Evolutionary conservation across 148 eudicot species (phyloP).

Genomic region (Selenicereus undatus): DNA sequence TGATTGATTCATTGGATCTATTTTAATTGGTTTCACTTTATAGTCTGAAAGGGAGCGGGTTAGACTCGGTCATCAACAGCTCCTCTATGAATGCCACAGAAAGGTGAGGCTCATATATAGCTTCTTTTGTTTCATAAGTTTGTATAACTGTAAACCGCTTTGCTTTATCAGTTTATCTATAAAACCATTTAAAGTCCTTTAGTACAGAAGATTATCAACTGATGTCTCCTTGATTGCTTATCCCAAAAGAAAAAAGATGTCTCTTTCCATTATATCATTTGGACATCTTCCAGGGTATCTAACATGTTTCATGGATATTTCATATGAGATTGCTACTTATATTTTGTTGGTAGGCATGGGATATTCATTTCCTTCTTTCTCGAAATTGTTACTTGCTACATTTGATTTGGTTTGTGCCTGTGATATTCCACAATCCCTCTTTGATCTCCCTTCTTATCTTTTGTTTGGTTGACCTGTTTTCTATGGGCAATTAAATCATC

Average conservation of each 20-base stretch:
- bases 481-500: too few relatives aligned
- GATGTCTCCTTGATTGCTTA: too few relatives aligned
- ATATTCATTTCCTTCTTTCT: too few relatives aligned
- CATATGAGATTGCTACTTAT: not conserved
- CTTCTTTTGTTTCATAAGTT: not conserved
- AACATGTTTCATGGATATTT: not conserved
- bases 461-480: too few relatives aligned
- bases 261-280: not conserved
- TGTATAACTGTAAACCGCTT: not conserved
- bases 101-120: conserved; percentile 44
- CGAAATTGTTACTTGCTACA: too few relatives aligned
- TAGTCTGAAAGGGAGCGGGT: conserved; percentile 64
- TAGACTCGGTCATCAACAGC: conserved; percentile 68
- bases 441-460: too few relatives aligned
- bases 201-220: too few relatives aligned
- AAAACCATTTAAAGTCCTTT: too few relatives aligned
- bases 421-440: too few relatives aligned
- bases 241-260: too few relatives aligned
- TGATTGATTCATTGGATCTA: not conserved
- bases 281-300: not conserved
- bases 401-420: too few relatives aligned
- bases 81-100: conserved; percentile 64
- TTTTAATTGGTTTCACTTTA: conserved; percentile 22
- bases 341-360: not conserved
- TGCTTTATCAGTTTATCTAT: not conserved